Conservation (phyloP, 1,284 basidiomycete genomes). For the Trichosporon sp. region DNA sequence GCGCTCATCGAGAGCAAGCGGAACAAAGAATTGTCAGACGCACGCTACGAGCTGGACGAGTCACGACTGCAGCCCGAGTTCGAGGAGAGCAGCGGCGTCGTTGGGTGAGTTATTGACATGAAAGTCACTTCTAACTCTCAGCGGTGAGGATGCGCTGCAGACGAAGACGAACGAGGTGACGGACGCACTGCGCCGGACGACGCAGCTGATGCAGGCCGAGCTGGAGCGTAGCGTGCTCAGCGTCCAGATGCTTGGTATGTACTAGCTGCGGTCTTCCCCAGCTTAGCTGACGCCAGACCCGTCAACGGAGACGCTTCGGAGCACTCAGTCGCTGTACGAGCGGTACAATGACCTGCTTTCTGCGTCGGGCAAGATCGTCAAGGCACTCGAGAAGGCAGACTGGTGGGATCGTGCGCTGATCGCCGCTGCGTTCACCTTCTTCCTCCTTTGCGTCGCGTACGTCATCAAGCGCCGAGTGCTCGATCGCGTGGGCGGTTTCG, state of each 20-base stretch:
- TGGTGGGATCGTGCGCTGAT: constrained; percentile 85
- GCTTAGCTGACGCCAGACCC: constrained; percentile 54
- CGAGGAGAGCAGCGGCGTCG: constrained; percentile 17
- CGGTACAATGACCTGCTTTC: constrained; percentile 65
- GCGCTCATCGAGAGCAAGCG: constrained; percentile 20
- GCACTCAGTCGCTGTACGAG: constrained; percentile 73
- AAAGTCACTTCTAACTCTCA: constrained; percentile 7
- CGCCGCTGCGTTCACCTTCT: constrained; percentile 68
- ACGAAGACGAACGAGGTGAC: constrained; percentile 81
- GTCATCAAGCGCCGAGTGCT: constrained; percentile 79
- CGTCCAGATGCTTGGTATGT: constrained; percentile 72
- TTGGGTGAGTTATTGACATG: constrained; percentile 8
- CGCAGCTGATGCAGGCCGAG: constrained; percentile 79
- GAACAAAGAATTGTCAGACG: constrained; percentile 3
- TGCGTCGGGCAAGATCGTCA: constrained; percentile 74
- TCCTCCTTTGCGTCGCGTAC: constrained; percentile 73
- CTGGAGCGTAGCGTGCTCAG: constrained; percentile 80
- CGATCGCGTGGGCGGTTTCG: constrained; percentile 52
- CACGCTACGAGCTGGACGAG: constrained; percentile 24
- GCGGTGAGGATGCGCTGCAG: constrained; percentile 77
- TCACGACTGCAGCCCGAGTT: constrained; percentile 6
- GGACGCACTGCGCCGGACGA: constrained; percentile 72
- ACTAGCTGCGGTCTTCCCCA: not conserved
- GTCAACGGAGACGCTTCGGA: constrained; percentile 67
- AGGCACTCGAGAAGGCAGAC: constrained; percentile 77